Evolutionary conservation across 805 yeast species (phyloP).

Genomic region (Candida pseudoglaebosa): DNA sequence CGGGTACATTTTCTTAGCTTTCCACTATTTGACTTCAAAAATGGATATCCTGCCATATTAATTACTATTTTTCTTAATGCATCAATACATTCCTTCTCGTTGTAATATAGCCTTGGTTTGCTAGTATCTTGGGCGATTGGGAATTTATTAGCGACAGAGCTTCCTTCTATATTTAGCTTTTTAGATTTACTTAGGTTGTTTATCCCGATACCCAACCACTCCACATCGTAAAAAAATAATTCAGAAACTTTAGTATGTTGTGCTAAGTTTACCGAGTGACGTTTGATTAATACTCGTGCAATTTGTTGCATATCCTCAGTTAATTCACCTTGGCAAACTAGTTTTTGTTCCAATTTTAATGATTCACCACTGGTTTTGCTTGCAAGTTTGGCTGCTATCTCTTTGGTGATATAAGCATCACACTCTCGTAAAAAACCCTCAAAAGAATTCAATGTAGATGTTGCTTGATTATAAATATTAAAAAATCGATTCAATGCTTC

Average conservation of each 20-base stretch:
- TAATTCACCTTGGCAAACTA: conserved; percentile 59
- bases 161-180: not conserved
- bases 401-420: conserved; percentile 36
- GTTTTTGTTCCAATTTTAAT: conserved; percentile 54
- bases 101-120: conserved; percentile 21
- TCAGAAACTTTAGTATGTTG: conserved; percentile 49
- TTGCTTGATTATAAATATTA: conserved; percentile 45
- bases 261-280: conserved; percentile 40
- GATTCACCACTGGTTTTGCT: conserved; percentile 26
- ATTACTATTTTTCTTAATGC: conserved; percentile 35
- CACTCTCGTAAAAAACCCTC: conserved; percentile 62
- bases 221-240: conserved; percentile 59
- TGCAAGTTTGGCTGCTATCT: conserved; percentile 17
- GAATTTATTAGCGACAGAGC: conserved; percentile 2
- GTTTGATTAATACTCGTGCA: conserved; percentile 42
- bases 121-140: conserved; percentile 6
- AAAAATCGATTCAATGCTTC: conserved; percentile 52
- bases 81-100: conserved; percentile 28
- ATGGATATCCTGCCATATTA: conserved; percentile 2
- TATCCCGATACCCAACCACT: conserved; percentile 55
- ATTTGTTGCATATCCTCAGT: conserved; percentile 43
- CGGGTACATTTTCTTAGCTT: conserved; percentile 36
- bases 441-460: conserved; percentile 52
- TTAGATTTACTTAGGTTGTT: conserved; percentile 11
- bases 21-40: conserved; percentile 1